A percentile compares a stretch with the other conserved stretches of the same genome.
phyloP scores from a whole-genome alignment of 2,329 filamentous ascomycete genomes.

The Myriosclerotinia scirpicola region DNA sequence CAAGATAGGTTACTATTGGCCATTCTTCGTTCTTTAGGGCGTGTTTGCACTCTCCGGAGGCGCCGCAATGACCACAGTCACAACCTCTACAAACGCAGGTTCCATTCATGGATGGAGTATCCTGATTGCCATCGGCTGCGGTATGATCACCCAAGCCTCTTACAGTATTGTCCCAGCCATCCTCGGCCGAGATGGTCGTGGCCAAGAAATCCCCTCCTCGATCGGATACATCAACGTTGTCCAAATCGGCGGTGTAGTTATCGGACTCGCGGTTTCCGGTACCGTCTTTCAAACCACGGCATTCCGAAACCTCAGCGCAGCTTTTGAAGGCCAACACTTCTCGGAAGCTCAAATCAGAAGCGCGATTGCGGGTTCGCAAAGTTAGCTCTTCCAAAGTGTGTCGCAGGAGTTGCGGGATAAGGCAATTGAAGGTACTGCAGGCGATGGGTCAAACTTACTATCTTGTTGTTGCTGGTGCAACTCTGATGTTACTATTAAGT shows the following conservation, averaged over 20 bases:
- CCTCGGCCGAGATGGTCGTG: constrained; percentile 32
- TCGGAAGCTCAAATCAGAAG: constrained; percentile 30
- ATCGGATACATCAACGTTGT: constrained; percentile 42
- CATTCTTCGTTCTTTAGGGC: constrained; percentile 20
- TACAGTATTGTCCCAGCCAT: constrained; percentile 35
- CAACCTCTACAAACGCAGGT: constrained; percentile 29
- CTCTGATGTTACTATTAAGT: constrained; percentile 33
- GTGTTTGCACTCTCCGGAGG: constrained; percentile 32
- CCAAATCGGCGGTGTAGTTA: constrained; percentile 40
- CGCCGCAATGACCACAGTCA: constrained; percentile 36
- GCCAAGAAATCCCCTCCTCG: constrained; percentile 31
- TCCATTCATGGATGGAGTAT: constrained; percentile 42
- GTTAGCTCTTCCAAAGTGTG: constrained; percentile 22
- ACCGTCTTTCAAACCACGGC: constrained; percentile 42
- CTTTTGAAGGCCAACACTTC: constrained; percentile 30
- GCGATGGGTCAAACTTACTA: constrained; percentile 38
- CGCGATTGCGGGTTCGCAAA: constrained; percentile 31
- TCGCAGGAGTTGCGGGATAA: constrained; percentile 25
- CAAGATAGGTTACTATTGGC: constrained; percentile 38
- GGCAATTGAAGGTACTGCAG: constrained; percentile 36
- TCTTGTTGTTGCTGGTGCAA: constrained; percentile 36
- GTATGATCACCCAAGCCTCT: constrained; percentile 33
- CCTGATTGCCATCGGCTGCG: constrained; percentile 45
- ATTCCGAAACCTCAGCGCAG: constrained; percentile 33
- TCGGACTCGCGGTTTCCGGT: constrained; percentile 42